Base-by-base conservation (phyloP, 2,329 filamentous ascomycete genomes). In the Aureobasidium uvarum region DNA sequence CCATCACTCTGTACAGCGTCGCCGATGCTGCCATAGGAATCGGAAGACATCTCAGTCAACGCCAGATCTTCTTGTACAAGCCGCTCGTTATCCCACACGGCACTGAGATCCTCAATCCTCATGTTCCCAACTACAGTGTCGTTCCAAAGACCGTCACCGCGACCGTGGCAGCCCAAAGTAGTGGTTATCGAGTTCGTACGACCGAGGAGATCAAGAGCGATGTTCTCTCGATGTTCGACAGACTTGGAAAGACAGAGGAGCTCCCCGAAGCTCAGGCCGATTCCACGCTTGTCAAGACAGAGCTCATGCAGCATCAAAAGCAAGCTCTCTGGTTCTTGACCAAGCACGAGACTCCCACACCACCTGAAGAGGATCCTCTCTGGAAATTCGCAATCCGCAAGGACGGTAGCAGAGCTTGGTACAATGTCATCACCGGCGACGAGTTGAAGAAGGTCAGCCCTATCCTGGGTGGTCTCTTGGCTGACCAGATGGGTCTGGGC, bases 321-420 rank as follows among this genome's bases (percentile, higher is more conserved):
- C 92, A 97, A 77, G 94, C 90, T 0, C 83, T 98, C 0, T 86
- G 88, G 74, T 98, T 96, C 74, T 92, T 98, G 89, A 86, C 82
- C 11, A 84, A 85, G 23, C 89, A 91, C 68, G 94, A 98, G 76
- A 84, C 86, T 56, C 84, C 86, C 0, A 65, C 68, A 2, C 54
- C 43, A 31, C 48, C 48, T 59, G 39, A 58, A 10, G 62, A 68
- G 18, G 41, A 51, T 18, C 46, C 18, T 85, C 85, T 96, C 43
- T 98, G 93, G 92, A 87, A 90, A 71, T 77, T 84, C 25, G 84
- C 85, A 64, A 78, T 81, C 46, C 79, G 80, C 59, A 78, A 79
- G 4, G 84, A 82, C 66, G 85, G 89, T 1, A 80, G 84, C 67
- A 85, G 80, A 62, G 77, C 83, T 18, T 97, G 89, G 74, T 86